Evolutionary conservation across 495 filamentous ascomycete species (phyloP).

Genomic region (Rhizodiscina lignyota): DNA sequence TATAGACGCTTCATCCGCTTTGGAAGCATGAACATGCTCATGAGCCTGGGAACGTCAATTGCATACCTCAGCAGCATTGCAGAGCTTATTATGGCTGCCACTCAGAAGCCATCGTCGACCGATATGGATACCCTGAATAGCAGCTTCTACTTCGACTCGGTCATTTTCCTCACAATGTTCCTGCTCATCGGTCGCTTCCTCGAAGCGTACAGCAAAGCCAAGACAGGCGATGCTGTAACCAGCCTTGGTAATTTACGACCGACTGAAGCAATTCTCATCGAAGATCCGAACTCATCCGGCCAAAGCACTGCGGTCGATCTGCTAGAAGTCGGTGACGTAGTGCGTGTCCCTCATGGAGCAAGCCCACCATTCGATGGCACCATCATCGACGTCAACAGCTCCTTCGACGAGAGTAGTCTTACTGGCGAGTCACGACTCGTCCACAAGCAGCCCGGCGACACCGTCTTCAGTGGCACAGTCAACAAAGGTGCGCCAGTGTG

Average conservation of each 20-base stretch:
- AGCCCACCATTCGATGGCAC: slow-evolving; percentile 78
- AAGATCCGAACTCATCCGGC: slow-evolving; percentile 9
- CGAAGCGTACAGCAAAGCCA: slow-evolving; percentile 86
- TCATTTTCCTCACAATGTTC: slow-evolving; percentile 87
- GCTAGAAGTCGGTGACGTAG: slow-evolving; percentile 68
- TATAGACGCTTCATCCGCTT: slow-evolving; percentile 74
- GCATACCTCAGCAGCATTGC: slow-evolving; percentile 77
- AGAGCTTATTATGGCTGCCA: slow-evolving; percentile 55
- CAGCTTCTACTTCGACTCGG: slow-evolving; percentile 72
- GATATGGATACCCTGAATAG: slow-evolving; percentile 4
- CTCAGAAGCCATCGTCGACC: slow-evolving; percentile 14
- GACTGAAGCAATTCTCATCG: slow-evolving; percentile 56
- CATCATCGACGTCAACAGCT: slow-evolving; percentile 44
- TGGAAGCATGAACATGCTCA: slow-evolving; percentile 91
- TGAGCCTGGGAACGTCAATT: slow-evolving; percentile 75
- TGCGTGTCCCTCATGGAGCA: slow-evolving; percentile 58
- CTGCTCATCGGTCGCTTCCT: slow-evolving; percentile 65
- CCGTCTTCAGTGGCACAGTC: slow-evolving; percentile 72
- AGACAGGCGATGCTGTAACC: slow-evolving; percentile 76
- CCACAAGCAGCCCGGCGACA: slow-evolving; percentile 50
- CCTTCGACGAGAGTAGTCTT: slow-evolving; percentile 78
- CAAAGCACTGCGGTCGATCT: slow-evolving; percentile 46
- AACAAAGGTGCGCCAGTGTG: slow-evolving; percentile 60
- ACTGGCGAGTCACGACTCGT: slow-evolving; percentile 77
- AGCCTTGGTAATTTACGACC: slow-evolving; percentile 65